Evolutionary conservation across 768 basidiomycete genomes (phyloP).

Genomic region (Mycena rebaudengoi): DNA sequence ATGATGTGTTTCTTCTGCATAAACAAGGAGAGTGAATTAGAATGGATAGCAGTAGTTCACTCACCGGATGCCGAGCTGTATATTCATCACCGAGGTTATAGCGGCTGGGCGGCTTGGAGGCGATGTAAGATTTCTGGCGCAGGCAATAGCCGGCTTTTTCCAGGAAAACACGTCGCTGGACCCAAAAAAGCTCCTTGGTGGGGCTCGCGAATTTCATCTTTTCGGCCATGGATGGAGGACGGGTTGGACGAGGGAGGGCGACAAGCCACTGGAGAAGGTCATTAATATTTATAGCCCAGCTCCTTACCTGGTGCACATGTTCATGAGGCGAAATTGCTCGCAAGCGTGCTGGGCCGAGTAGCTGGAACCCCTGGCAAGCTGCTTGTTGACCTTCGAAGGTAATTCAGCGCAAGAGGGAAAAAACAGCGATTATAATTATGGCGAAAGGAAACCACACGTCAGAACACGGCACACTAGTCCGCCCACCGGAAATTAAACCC

Average conservation of each 20-base stretch:
- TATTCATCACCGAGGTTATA: constrained; percentile 21
- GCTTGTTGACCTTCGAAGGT: too few species aligned
- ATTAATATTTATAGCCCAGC: too few species aligned
- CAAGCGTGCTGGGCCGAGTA: too few species aligned
- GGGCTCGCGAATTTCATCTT: not conserved
- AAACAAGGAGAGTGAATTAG: not conserved
- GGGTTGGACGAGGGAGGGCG: too few species aligned
- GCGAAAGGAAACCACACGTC: too few species aligned
- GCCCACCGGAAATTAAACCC: not conserved
- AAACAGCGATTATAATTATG: too few species aligned
- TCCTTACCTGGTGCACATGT: too few species aligned
- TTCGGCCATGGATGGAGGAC: not conserved
- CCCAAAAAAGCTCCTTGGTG: constrained; percentile 24
- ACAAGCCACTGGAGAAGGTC: too few species aligned
- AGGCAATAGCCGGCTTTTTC: constrained; percentile 24
- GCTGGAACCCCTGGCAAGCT: too few species aligned
- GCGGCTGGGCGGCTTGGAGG: constrained; percentile 5
- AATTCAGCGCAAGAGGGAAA: not conserved
- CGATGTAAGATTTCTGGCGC: constrained; percentile 20
- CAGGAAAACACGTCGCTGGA: constrained; percentile 23
- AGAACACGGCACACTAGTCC: not conserved
- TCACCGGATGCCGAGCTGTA: constrained; percentile 23
- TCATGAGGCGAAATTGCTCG: too few species aligned
- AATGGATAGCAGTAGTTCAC: not conserved
- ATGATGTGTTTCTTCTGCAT: constrained; percentile 19